These are phyloP conservation scores for Penicillium expansum DNA, from an alignment of 2,329 filamentous ascomycete species.

Conservation along the genomic window DNA sequence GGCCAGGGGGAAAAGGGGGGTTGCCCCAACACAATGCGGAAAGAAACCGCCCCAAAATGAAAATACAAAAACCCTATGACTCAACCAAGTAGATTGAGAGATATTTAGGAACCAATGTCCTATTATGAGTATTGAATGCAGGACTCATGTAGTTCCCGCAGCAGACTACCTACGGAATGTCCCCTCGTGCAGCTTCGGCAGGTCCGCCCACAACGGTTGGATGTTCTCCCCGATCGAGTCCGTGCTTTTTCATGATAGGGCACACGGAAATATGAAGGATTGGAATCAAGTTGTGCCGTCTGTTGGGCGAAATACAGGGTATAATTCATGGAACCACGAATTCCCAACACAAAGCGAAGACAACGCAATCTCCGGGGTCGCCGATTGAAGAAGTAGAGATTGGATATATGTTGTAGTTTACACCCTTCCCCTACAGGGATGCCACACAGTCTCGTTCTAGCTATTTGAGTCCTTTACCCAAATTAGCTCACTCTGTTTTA, in stretches of 20 bases:
- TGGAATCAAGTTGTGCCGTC: neutral
- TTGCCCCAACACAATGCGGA: slow-evolving; percentile 4
- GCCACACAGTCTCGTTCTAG: neutral
- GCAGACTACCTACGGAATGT: neutral
- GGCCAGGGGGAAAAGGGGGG: slow-evolving; percentile 11
- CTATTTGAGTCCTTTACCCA: neutral
- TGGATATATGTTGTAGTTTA: neutral
- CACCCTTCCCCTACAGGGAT: neutral
- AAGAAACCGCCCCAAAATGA: neutral
- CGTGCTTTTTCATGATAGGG: slow-evolving; percentile 1
- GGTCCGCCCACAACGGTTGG: slow-evolving; percentile 1
- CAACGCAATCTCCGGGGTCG: slow-evolving; percentile 12
- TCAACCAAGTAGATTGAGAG: neutral
- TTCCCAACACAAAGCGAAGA: slow-evolving; percentile 4
- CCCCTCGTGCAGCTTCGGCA: neutral
- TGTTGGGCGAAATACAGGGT: neutral
- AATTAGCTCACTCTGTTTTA: neutral
- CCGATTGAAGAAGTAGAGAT: slow-evolving; percentile 10
- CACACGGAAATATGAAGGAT: neutral
- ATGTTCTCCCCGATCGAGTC: neutral
- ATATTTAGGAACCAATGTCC: neutral
- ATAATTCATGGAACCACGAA: neutral
- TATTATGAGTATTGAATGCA: neutral
- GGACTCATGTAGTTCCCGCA: neutral
- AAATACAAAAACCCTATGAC: neutral